phyloP scores from a whole-genome alignment of 306 rosid species.

The Cucurbita maxima region DNA sequence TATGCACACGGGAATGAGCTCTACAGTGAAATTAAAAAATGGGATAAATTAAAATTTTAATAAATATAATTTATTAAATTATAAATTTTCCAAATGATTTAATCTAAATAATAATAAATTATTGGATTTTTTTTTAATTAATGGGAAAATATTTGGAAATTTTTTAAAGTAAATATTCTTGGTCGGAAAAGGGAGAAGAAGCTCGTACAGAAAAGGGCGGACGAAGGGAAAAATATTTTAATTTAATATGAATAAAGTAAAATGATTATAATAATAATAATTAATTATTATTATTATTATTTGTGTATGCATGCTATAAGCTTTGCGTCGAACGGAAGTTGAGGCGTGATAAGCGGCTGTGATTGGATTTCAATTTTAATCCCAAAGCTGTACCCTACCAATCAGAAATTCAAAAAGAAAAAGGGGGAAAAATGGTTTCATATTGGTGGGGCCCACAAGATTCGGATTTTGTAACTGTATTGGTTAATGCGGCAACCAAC shows the following conservation, averaged over 20 bases:
- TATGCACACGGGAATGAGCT: conserved; percentile 24
- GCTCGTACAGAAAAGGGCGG: neutral
- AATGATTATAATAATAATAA: neutral
- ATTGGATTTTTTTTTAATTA: neutral
- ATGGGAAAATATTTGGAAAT: neutral
- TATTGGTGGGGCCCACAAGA: neutral
- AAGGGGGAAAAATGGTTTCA: neutral
- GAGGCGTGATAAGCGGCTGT: conserved; percentile 47
- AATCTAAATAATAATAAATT: no score
- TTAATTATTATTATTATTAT: neutral
- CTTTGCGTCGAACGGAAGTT: conserved; percentile 15
- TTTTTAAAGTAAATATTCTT: neutral
- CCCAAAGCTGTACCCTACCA: neutral
- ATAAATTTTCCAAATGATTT: no score
- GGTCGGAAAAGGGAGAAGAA: neutral
- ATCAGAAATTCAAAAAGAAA: neutral
- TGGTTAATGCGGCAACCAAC: neutral
- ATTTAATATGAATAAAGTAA: neutral
- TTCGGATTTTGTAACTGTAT: neutral
- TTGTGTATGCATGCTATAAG: neutral
- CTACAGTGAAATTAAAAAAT: conserved; percentile 1
- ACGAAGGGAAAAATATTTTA: neutral
- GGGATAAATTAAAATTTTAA: no score
- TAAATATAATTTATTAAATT: no score
- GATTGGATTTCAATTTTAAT: conserved; percentile 14